Base-by-base conservation (phyloP, 1,284 basidiomycete species). In the Golubevia sp. region DNA sequence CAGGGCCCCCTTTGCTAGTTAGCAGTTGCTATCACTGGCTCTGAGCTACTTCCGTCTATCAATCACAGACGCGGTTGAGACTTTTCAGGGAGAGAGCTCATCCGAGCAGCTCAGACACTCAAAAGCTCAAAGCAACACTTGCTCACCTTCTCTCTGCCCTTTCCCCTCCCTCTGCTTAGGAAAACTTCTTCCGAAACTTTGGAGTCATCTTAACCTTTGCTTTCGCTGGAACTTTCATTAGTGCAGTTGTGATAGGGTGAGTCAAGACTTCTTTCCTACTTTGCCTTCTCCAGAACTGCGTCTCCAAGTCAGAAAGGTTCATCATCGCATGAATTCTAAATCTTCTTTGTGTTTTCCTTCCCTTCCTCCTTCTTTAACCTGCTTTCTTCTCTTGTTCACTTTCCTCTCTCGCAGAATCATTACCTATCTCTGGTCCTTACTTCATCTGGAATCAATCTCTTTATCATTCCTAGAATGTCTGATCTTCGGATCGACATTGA, bases 161-260 rank as follows among this genome's bases (percentile, higher is more conserved):
- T 13, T 61, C 11, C 30, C 2, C n/a, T 34, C 13, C 51, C 48
- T 13, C 84, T n/a, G n/a, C n/a, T n/a, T n/a, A 97, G 92, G 96
- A 95, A 85, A 97, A 97, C 84, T 98, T 98, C 84, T 95, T 93
- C 20, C 95, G 94, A 21, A 84, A 84, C 70, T 84, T 84, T 71
- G 80, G 82, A 55, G 79, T 74, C 56, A 98, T 98, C 76, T 87
- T 99, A 52, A 92, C 91, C 1, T 99, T 99, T 81, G 97, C 96
- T 0, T 97, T 99, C 81, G 85, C 93, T 5, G 96, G 96, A 18
- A 99, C 96, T 0, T 97, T 97, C 80, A 96, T 99, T 73, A 95
- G 93, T 2, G 94, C 96, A 34, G 90, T 99, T 51, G 96, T 95
- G 21, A 90, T 99, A 54, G 97, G 95, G 93, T 95, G 84, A 80